Evolutionary conservation across 495 filamentous ascomycete genomes (phyloP).

Genomic region (Massariosphaeria phaeospora): DNA sequence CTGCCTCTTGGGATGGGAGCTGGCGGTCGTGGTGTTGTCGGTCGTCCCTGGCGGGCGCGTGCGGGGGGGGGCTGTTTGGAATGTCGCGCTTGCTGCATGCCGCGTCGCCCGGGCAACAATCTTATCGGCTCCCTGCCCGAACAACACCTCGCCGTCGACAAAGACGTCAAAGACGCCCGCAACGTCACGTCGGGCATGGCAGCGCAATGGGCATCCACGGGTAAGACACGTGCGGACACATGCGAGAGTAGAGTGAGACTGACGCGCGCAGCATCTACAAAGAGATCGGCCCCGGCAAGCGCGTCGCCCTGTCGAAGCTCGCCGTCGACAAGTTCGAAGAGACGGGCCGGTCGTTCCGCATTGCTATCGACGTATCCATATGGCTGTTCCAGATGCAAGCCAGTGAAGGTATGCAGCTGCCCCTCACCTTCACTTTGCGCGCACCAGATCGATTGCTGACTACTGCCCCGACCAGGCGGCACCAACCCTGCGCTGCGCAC

Average conservation of each 20-base stretch:
- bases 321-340: slow-evolving; percentile 68
- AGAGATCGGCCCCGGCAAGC: slow-evolving; percentile 75
- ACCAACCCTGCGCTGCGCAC: slow-evolving; percentile 87
- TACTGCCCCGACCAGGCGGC: slow-evolving; percentile 53
- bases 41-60: background rate
- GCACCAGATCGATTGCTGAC: slow-evolving; percentile 8
- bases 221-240: slow-evolving; percentile 21
- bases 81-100: background rate
- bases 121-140: slow-evolving; percentile 7
- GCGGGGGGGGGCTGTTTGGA: background rate
- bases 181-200: too few relatives aligned
- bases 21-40: slow-evolving; percentile 1
- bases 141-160: background rate
- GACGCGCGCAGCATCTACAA: slow-evolving; percentile 65
- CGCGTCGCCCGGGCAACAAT: slow-evolving; percentile 22
- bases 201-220: slow-evolving; percentile 42
- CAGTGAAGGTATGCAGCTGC: slow-evolving; percentile 54
- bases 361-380: slow-evolving; percentile 94
- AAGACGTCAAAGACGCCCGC: background rate
- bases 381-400: slow-evolving; percentile 95
- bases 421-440: background rate
- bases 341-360: slow-evolving; percentile 65
- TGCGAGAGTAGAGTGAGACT: background rate
- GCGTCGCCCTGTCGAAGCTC: slow-evolving; percentile 78
- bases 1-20: too few relatives aligned